A percentile compares a stretch with the other conserved stretches of the same genome.
phyloP scores from a whole-genome alignment of 345 rosid species.

The Eucalyptus leucophloia region DNA sequence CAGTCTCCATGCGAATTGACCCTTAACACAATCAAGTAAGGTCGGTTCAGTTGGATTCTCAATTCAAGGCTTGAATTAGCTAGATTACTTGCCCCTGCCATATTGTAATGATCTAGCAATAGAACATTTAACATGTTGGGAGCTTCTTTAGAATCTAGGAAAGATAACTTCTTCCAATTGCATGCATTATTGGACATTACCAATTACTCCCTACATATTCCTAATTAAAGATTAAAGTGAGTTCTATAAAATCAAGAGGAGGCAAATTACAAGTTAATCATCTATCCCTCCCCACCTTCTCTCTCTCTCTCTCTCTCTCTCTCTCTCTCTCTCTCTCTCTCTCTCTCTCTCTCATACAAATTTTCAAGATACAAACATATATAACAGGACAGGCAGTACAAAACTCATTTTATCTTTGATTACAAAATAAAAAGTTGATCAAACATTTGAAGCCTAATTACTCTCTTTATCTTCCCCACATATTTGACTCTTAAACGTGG shows the following conservation, averaged over 20 bases:
- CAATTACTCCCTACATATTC: not conserved
- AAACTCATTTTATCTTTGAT: not conserved
- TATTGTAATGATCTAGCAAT: not conserved
- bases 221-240: not conserved
- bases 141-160: not conserved
- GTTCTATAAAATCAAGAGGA: not conserved
- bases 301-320: not conserved
- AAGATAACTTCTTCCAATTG: not conserved
- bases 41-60: not conserved
- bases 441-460: not conserved
- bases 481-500: not conserved
- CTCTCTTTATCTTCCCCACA: not conserved
- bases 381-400: not conserved
- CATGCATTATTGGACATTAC: not conserved
- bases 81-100: not conserved
- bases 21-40: not conserved
- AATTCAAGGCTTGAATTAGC: not conserved
- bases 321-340: not conserved
- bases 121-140: not conserved
- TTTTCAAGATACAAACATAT: too few relatives aligned
- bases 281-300: not conserved
- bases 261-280: not conserved
- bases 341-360: not conserved
- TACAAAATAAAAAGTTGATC: not conserved
- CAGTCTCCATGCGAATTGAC: accelerated